These are phyloP conservation scores for Citropsis articulata DNA, from an alignment of 345 rosid species.

Conservation along the genomic window DNA sequence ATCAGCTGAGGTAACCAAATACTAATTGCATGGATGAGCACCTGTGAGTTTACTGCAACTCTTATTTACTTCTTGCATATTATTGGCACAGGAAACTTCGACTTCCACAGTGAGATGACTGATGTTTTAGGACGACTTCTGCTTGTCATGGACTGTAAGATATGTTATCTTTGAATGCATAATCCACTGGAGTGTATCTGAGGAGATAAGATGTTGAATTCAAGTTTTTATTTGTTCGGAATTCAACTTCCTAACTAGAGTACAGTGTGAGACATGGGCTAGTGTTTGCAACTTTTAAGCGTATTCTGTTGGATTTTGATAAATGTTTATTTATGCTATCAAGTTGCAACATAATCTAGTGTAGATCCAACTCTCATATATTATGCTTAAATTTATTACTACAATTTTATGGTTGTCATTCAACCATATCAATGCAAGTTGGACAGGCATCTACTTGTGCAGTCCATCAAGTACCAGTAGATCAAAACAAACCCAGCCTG, in stretches of 20 bases:
- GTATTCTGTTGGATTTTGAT: neutral
- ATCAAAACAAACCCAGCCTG: neutral
- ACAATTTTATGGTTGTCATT: neutral
- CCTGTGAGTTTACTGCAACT: neutral
- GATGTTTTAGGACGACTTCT: neutral
- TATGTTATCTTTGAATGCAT: neutral
- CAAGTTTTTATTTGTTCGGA: neutral
- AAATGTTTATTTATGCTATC: no score
- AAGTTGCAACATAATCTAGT: neutral
- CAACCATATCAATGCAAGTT: neutral
- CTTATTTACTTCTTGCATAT: slow-evolving; percentile 16
- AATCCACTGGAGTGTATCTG: neutral
- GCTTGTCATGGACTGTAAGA: neutral
- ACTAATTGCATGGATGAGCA: slow-evolving; percentile 7
- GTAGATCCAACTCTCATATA: neutral
- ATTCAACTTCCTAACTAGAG: neutral
- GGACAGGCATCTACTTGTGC: neutral
- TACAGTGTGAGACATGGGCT: neutral
- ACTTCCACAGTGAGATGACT: slow-evolving; percentile 10
- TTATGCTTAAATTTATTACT: neutral
- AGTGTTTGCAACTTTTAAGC: neutral
- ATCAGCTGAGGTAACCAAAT: slow-evolving; percentile 20
- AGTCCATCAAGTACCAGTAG: no score
- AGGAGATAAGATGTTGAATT: neutral
- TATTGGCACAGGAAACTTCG: slow-evolving; percentile 17